Evolutionary conservation across 441 rosid species (phyloP).

Genomic region (Biscutella laevigata): DNA sequence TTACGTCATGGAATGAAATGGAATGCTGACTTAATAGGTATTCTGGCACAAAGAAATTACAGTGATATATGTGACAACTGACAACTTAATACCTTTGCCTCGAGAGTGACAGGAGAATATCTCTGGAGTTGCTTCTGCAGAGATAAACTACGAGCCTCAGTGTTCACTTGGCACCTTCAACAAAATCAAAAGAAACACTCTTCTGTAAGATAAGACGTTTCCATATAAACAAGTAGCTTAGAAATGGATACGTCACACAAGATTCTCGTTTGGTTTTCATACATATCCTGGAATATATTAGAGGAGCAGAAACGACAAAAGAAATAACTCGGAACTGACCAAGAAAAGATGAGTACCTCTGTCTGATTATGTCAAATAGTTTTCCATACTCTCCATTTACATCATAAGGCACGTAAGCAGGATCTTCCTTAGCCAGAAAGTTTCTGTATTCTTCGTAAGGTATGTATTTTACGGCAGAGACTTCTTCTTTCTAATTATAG

Average conservation of each 20-base stretch:
- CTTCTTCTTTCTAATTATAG: slow-evolving; percentile 64
- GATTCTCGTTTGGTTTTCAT: background rate
- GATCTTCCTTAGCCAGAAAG: slow-evolving; percentile 60
- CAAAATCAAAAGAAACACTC: slow-evolving; percentile 23
- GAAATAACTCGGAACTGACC: background rate
- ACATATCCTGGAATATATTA: background rate
- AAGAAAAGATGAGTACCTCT: slow-evolving; percentile 41
- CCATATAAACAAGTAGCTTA: background rate
- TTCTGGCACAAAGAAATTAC: background rate
- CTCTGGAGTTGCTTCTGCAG: slow-evolving; percentile 68
- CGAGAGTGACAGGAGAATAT: slow-evolving; percentile 69
- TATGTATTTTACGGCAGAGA: slow-evolving; percentile 79
- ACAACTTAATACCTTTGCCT: slow-evolving; percentile 45
- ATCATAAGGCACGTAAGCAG: slow-evolving; percentile 71
- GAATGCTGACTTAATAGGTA: background rate
- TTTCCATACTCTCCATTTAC: slow-evolving; percentile 57
- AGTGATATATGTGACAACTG: background rate
- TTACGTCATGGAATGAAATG: background rate
- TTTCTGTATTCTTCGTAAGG: slow-evolving; percentile 51
- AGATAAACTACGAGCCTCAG: slow-evolving; percentile 41
- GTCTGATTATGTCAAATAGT: slow-evolving; percentile 54
- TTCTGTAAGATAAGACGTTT: slow-evolving; percentile 2
- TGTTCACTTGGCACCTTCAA: slow-evolving; percentile 57
- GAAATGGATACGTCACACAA: background rate
- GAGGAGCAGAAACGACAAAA: background rate